Base-by-base conservation (phyloP, 2,329 filamentous ascomycete genomes). In the Penicillium sp. region DNA sequence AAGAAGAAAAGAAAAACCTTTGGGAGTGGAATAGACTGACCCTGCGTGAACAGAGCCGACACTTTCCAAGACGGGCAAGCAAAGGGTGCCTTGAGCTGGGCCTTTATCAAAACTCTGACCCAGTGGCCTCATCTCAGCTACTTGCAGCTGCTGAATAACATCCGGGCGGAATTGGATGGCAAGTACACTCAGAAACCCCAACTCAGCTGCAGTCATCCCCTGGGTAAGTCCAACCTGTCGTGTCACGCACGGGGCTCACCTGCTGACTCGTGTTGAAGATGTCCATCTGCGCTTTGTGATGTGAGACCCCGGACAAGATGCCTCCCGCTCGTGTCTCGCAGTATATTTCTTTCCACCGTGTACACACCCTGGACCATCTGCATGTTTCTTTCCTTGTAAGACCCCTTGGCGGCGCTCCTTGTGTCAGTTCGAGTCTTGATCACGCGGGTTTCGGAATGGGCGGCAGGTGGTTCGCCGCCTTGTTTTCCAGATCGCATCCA, bases 161-260 rank as follows among this genome's bases (percentile, higher is more conserved):
- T 98, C 62, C 86, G 93, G 47, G 88, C 94, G 50, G 84, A 96
- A 64, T 77, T 98, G 46, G 78, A 87, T 58, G 83, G 82, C 18
- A 91, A 93, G 68, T 98, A 98, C 68, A 81, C 82, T 3, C 93
- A 98, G 73, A 95, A 95, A 75, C 93, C 93, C 47, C 93, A 98
- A 76, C 75, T 98, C 55, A 96, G 90, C 64, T 94, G 88, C 73
- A 95, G 90, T 70, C 93, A 98, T 73, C 93, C 93, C 29, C 76
- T 98, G 62, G 90, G 91, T 96, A 82, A 73, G 83, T 72, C 35
- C 26, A 42, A 24, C 29, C 38, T 47, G 45, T 40, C 8, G 46
- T 54, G 36, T 35, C 9, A 36, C 27, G 9, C 26, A 29, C 7
- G 24, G 35, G 40, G 50, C 9, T 34, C 39, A 34, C 45, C 48